Evolutionary conservation across 2,329 filamentous ascomycete species (phyloP).

Genomic region (Cordyceps militaris): DNA sequence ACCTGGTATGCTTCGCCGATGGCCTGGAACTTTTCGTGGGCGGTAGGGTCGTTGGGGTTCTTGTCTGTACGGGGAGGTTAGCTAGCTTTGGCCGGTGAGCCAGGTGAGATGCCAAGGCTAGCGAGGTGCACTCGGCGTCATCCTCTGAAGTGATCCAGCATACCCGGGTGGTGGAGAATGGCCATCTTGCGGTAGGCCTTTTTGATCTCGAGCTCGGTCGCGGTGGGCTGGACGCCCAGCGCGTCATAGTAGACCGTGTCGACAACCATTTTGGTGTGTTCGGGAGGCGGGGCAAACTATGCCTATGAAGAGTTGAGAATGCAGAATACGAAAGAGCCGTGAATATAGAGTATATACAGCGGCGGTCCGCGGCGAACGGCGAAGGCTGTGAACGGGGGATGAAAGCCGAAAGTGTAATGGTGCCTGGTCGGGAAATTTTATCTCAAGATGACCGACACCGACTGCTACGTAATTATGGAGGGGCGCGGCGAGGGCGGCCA

Average conservation of each 20-base stretch:
- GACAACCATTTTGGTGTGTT: constrained; percentile 61
- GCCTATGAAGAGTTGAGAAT: neutral
- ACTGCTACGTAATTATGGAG: constrained; percentile 30
- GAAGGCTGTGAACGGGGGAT: neutral
- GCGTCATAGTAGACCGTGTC: constrained; percentile 86
- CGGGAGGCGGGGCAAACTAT: neutral
- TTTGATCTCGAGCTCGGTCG: constrained; percentile 89
- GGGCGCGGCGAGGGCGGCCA: no score
- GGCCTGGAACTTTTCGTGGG: constrained; percentile 88
- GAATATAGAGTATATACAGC: neutral
- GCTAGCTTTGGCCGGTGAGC: neutral
- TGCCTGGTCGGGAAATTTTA: constrained; percentile 16
- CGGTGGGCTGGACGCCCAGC: constrained; percentile 75
- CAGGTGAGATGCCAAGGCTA: neutral
- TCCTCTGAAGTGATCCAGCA: constrained; percentile 15
- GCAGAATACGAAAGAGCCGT: neutral
- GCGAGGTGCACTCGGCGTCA: neutral
- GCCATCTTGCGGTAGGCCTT: constrained; percentile 94
- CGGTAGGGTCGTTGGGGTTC: constrained; percentile 91
- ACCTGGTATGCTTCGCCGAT: constrained; percentile 73
- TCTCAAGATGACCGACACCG: constrained; percentile 12
- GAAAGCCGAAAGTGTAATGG: neutral
- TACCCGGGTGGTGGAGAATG: constrained; percentile 86
- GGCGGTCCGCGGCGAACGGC: neutral
- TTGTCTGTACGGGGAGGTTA: constrained; percentile 58